Percentiles rank a stretch among this genome's conserved stretches.
Conservation (phyloP, 306 rosid species). For the Dryas drummondii region DNA sequence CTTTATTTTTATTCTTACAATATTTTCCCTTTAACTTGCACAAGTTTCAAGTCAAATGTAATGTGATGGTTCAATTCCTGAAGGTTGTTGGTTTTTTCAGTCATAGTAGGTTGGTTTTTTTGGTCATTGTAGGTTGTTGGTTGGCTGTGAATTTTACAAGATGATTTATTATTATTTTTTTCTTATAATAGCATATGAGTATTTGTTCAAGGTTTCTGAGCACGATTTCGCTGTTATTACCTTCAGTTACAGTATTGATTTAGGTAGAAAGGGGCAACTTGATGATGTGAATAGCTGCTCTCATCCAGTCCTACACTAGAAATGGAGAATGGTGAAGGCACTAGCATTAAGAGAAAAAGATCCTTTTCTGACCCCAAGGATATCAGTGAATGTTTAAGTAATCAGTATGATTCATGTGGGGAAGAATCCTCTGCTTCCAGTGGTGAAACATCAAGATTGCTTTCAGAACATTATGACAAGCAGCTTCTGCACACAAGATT, state of each 20-base stretch:
- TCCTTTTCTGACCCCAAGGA: constrained; percentile 60
- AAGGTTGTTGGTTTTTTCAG: too few species aligned
- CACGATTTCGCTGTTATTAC: constrained; percentile 63
- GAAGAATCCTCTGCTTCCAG: constrained; percentile 61
- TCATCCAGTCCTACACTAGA: constrained; percentile 44
- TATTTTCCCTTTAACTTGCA: too few species aligned
- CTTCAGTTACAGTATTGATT: constrained; percentile 60
- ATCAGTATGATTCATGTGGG: constrained; percentile 59
- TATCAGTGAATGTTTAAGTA: constrained; percentile 43
- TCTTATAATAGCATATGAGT: not conserved
- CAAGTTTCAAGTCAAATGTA: too few species aligned
- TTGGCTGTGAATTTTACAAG: too few species aligned
- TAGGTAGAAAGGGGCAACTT: constrained; percentile 60
- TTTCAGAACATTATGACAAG: constrained; percentile 45
- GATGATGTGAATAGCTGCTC: constrained; percentile 53
- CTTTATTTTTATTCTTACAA: too few species aligned
- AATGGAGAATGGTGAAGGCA: constrained; percentile 33
- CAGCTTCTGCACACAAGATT: constrained; percentile 51
- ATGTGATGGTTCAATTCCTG: too few species aligned
- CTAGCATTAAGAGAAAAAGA: constrained; percentile 52
- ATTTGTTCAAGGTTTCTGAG: constrained; percentile 38
- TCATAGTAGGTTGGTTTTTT: too few species aligned
- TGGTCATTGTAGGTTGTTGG: too few species aligned
- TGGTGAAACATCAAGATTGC: constrained; percentile 37
- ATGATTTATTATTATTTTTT: too few species aligned